phyloP scores from a whole-genome alignment of 768 basidiomycete species.

The Boletus huronensis region DNA sequence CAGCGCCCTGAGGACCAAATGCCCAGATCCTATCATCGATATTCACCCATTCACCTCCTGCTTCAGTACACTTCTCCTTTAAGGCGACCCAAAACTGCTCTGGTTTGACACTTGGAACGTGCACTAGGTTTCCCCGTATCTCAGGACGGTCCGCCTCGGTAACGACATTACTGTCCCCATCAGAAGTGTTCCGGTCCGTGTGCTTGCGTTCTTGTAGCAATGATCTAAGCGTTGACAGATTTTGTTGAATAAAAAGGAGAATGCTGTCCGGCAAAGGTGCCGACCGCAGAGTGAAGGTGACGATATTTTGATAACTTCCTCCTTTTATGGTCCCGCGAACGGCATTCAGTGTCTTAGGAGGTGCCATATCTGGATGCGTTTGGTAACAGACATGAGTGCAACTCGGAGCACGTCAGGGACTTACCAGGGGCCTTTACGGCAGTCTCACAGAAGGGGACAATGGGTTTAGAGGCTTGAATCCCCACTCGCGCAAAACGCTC shows the following conservation, averaged over 20 bases:
- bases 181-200: conserved; percentile 30
- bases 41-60: conserved; percentile 76
- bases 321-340: conserved; percentile 77
- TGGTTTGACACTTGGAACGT: conserved; percentile 59
- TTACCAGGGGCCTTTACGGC: conserved; percentile 75
- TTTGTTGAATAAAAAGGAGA: conserved; percentile 73
- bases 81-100: conserved; percentile 82
- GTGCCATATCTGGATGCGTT: conserved; percentile 69
- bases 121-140: conserved; percentile 56
- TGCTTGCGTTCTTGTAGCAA: conserved; percentile 51
- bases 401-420: background rate
- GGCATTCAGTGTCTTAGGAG: conserved; percentile 68
- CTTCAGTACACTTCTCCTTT: conserved; percentile 56
- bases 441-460: conserved; percentile 97
- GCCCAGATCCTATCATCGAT: conserved; percentile 77
- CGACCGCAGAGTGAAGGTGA: conserved; percentile 83
- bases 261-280: conserved; percentile 70
- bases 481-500: conserved; percentile 93
- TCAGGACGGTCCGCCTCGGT: conserved; percentile 39
- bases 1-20: conserved; percentile 86
- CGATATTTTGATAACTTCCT: conserved; percentile 60
- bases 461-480: conserved; percentile 91
- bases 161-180: conserved; percentile 10
- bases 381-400: background rate
- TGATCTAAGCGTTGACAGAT: conserved; percentile 59